A percentile compares a stretch with the other conserved stretches of the same genome.
phyloP scores from a whole-genome alignment of 75 land plant genomes.

The Cupressus sempervirens region DNA sequence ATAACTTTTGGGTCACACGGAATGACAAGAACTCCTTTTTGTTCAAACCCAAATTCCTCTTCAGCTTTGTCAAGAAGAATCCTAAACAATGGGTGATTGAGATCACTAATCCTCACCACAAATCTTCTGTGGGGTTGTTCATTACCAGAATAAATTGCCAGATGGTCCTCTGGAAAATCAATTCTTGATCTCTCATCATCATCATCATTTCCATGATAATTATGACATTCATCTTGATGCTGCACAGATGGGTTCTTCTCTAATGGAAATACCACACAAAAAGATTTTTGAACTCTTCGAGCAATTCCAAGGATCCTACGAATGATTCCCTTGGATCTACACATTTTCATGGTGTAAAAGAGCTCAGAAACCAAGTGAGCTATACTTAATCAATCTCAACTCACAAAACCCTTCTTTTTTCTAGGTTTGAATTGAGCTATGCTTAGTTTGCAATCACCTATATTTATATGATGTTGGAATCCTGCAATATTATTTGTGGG shows the following conservation, averaged over 20 bases:
- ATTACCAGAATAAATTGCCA: conserved; percentile 5
- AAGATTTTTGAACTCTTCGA: background rate
- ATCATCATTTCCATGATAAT: background rate
- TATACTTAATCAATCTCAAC: no score
- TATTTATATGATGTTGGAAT: background rate
- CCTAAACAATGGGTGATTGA: conserved; percentile 60
- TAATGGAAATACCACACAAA: background rate
- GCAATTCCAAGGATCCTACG: background rate
- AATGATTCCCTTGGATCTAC: background rate
- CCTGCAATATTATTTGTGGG: background rate
- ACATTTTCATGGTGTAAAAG: background rate
- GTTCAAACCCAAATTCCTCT: conserved; percentile 58
- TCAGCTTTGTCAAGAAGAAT: conserved; percentile 55
- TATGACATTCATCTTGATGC: background rate
- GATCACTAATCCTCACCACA: conserved; percentile 34
- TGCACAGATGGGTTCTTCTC: background rate
- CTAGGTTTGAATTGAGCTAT: no score
- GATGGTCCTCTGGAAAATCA: background rate
- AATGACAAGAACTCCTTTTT: conserved; percentile 30
- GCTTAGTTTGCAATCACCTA: no score
- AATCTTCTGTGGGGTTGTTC: conserved; percentile 22
- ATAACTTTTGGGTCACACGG: conserved; percentile 32
- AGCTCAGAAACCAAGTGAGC: background rate
- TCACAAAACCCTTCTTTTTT: no score
- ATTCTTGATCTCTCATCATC: background rate